A percentile compares a stretch with the other conserved stretches of the same genome.
Evolutionary conservation across 73 alveolate species (phyloP).

Genomic region (Paramecium octaurelia): DNA sequence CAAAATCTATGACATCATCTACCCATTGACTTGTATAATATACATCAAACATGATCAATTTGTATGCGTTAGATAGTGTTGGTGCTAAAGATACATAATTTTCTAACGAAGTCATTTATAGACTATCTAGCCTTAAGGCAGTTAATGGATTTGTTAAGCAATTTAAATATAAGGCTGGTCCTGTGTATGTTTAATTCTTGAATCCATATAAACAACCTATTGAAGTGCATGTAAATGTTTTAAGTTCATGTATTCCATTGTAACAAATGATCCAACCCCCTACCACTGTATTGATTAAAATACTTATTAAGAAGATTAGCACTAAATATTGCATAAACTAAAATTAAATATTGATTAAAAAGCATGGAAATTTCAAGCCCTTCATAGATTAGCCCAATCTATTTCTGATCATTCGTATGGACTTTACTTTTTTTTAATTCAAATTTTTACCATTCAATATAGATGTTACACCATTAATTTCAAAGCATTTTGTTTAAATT

Average conservation of each 20-base stretch:
- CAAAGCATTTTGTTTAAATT: not conserved
- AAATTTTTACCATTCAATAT: not conserved
- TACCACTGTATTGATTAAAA: not conserved
- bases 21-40: not conserved
- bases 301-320: not conserved
- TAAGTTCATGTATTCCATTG: not conserved
- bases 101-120: not conserved
- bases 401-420: not conserved
- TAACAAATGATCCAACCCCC: not conserved
- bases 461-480: not conserved
- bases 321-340: not conserved
- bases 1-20: not conserved
- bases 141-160: not conserved
- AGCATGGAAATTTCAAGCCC: not conserved
- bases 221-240: not conserved
- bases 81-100: not conserved
- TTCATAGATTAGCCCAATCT: not conserved
- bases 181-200: not conserved
- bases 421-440: not conserved
- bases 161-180: not conserved
- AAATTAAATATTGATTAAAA: not conserved
- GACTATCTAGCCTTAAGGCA: not conserved
- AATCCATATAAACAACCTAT: not conserved
- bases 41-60: not conserved
- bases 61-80: not conserved